Base-by-base conservation (phyloP, 495 filamentous ascomycete genomes). In the Gamarada debralockiae region DNA sequence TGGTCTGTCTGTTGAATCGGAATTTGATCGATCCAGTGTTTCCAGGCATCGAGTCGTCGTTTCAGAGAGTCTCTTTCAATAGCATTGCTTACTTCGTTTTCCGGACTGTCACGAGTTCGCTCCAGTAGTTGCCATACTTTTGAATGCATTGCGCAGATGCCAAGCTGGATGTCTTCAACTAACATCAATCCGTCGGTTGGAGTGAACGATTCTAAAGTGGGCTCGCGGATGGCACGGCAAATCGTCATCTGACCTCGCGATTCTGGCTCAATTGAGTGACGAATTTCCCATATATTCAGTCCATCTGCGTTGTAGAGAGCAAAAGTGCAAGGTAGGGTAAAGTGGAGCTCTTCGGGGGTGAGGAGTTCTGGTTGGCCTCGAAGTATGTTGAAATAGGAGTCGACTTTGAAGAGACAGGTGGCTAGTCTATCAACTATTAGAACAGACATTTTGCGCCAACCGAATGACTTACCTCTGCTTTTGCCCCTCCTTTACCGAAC, bases 111-210 rank as follows among this genome's bases (percentile, higher is more conserved):
- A 10, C 36, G 43, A 7, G 20, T 23, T 12, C 10, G 22, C 17
- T 53, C 24, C 3, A 31, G 43, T 6, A 54, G n/a, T 6, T 55
- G 34, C 57, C 57, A 57, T 13, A 62, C 47, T 17, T 34, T 22
- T 9, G 53, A 25, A 18, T 58, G 50, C 21, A 57, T 33, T 21
- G 52, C 40, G 44, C 53, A 57, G 14, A 66, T 46, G n/a, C 56
- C 56, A 5, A 64, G 13, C 13, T 61, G 57, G n/a, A 62, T 34
- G 53, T 66, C 64, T 40, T 66, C 64, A 14, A 63, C 38, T 12
- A 64, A 41, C 10, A 59, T 49, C n/a, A 45, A 44, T 8, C 42
- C 10, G 10, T 52, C 25, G 1, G 25, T 45, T 21, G 37, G 21
- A 24, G 21, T 13, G 37, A 5, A n/a, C 3, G 49, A 52, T 14